Conservation (phyloP, 2,329 filamentous ascomycete genomes). For the Apiospora aurea region DNA sequence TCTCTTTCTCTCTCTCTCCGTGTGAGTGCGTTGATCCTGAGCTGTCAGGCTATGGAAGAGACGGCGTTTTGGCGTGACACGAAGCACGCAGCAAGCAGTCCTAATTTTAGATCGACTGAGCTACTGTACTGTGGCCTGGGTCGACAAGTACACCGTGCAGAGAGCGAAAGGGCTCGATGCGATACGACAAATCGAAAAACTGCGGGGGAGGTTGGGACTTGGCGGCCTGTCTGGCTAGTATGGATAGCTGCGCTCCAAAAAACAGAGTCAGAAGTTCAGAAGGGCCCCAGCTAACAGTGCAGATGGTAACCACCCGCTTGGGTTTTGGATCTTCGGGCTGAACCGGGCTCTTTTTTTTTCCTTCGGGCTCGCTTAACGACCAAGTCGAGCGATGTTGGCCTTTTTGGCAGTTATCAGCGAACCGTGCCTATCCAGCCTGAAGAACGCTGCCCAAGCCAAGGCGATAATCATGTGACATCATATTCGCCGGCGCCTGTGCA, state of each 20-base stretch:
- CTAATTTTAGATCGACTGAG: slow-evolving; percentile 19
- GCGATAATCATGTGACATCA: slow-evolving; percentile 17
- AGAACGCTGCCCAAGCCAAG: neutral
- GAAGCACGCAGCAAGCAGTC: slow-evolving; percentile 8
- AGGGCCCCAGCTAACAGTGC: neutral
- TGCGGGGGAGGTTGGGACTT: slow-evolving; percentile 18
- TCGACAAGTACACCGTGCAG: slow-evolving; percentile 18
- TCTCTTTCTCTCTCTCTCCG: too few species aligned
- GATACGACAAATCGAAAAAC: slow-evolving; percentile 18
- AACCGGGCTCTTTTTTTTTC: neutral
- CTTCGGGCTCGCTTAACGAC: neutral
- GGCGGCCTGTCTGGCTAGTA: neutral
- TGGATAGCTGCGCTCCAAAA: slow-evolving; percentile 6
- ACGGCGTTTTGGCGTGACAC: slow-evolving; percentile 18
- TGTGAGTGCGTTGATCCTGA: neutral
- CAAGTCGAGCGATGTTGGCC: neutral
- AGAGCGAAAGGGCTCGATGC: slow-evolving; percentile 6
- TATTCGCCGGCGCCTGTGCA: neutral
- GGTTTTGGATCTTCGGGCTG: slow-evolving; percentile 4
- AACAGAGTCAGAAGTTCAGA: slow-evolving; percentile 16
- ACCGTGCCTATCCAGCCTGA: neutral
- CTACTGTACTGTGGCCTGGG: slow-evolving; percentile 12
- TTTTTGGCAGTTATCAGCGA: slow-evolving; percentile 15
- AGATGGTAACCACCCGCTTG: slow-evolving; percentile 1
- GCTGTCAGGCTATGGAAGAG: slow-evolving; percentile 20